phyloP scores from a whole-genome alignment of 2,329 filamentous ascomycete species.

The Ophiostoma sp. region DNA sequence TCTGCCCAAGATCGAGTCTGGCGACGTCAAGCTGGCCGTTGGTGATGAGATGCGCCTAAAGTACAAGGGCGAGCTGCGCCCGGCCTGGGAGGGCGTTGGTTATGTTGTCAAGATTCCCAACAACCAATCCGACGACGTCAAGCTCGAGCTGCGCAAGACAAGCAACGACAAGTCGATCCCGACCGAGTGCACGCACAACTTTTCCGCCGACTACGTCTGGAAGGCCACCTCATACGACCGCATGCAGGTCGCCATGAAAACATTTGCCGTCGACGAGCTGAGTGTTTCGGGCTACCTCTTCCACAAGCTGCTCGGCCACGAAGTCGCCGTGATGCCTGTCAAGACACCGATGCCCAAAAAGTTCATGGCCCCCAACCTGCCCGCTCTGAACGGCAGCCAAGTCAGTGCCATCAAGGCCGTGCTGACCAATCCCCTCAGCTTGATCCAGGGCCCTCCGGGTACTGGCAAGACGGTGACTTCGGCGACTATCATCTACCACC shows the following conservation, averaged over 20 bases:
- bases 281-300: slow-evolving; percentile 98
- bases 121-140: slow-evolving; percentile 97
- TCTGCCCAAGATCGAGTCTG: slow-evolving; percentile 92
- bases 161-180: slow-evolving; percentile 95
- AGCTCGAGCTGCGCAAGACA: slow-evolving; percentile 86
- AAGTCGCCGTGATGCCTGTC: slow-evolving; percentile 90
- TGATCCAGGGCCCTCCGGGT: slow-evolving; percentile 94
- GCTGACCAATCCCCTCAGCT: slow-evolving; percentile 82
- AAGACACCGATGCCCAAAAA: slow-evolving; percentile 95
- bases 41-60: slow-evolving; percentile 97
- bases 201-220: slow-evolving; percentile 98
- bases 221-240: slow-evolving; percentile 98
- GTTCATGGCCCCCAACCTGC: slow-evolving; percentile 89
- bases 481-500: slow-evolving; percentile 95
- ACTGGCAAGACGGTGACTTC: slow-evolving; percentile 99
- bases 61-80: slow-evolving; percentile 88
- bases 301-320: slow-evolving; percentile 90
- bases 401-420: slow-evolving; percentile 95
- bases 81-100: slow-evolving; percentile 93
- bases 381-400: slow-evolving; percentile 91
- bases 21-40: slow-evolving; percentile 95
- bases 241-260: slow-evolving; percentile 99
- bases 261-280: slow-evolving; percentile 95
- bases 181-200: slow-evolving; percentile 94
- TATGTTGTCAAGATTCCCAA: slow-evolving; percentile 99